phyloP scores from a whole-genome alignment of 257 asterid genomes.

The Primulina huaijiensis region DNA sequence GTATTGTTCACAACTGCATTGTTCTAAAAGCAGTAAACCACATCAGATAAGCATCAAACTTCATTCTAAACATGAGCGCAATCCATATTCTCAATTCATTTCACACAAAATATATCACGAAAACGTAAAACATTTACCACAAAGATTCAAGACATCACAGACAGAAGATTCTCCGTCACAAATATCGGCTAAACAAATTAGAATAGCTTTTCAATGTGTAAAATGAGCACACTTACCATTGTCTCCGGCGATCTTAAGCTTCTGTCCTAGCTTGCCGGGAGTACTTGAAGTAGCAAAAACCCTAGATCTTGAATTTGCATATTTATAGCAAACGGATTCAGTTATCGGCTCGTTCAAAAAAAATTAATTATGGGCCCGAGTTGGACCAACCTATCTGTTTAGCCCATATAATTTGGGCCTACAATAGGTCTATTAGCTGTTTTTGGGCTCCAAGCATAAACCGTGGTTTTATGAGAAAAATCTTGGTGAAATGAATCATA shows the following conservation, averaged over 20 bases:
- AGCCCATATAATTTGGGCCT: too few relatives aligned
- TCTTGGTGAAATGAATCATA: too few relatives aligned
- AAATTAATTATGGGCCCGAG: background rate
- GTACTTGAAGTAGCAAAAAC: background rate
- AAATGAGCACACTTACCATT: background rate
- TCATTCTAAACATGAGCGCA: too few relatives aligned
- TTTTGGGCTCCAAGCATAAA: too few relatives aligned
- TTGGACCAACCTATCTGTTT: background rate
- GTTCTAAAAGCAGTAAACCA: too few relatives aligned
- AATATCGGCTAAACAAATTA: background rate
- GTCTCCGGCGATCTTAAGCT: background rate
- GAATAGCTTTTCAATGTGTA: background rate
- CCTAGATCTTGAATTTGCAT: background rate
- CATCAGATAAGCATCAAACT: too few relatives aligned
- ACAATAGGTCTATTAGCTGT: too few relatives aligned
- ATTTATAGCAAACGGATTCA: background rate
- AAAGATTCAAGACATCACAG: background rate
- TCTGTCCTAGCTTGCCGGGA: background rate
- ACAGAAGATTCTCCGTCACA: background rate
- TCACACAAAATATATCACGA: too few relatives aligned
- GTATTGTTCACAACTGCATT: too few relatives aligned
- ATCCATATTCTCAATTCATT: too few relatives aligned
- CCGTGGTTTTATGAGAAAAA: too few relatives aligned
- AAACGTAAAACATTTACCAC: background rate
- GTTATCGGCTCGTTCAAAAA: background rate